Base-by-base conservation (phyloP, 1,139 yeast species). In the Taphrina flavorubra region DNA sequence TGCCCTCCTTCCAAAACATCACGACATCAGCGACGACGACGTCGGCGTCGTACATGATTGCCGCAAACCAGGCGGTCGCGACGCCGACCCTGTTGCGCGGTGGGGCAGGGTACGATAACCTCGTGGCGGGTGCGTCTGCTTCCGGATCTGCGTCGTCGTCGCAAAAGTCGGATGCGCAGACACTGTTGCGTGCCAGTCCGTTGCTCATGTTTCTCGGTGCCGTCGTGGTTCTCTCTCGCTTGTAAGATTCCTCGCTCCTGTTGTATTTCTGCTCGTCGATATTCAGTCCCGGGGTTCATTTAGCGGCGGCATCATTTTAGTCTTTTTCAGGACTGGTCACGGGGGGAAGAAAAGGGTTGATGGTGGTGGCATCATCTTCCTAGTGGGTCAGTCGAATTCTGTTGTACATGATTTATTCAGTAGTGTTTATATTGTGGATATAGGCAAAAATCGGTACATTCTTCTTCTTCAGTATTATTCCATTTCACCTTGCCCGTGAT, bases 91-190 rank as follows among this genome's bases (percentile, higher is more conserved):
- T 63, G 39, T 11, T 63, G 61, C 37, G 60, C 13, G 67, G 67
- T 5, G 67, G 61, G 16, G 60, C 60, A 13, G 67, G 67, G 31
- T 53, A 53, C 55, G 61, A 63, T 46, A 63, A 63, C n/a, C 47
- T 63, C 16, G 39, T 36, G 31, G 67, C 67, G 5, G 10, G 59
- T 13, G 51, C 66, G 18, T 39, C 42, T 2, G n/a, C 49, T 37
- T 10, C 49, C 20, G 58, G 51, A 16, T 51, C 59, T 10, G 11
- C 65, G 16, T 51, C 59, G 18, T 8, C 42, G 6, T 18, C 40
- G 10, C 31, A 34, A 11, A 53, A 57, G 49, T 63, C 67, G n/a
- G 67, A 25, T 36, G 62, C 62, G 16, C 67, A 25, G 49, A 55
- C 16, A 14, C n/a, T 55, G 46, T 31, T 42, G 46, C 51, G 46